phyloP scores from a whole-genome alignment of 805 yeast species.

The Candida pseudofarinosa region DNA sequence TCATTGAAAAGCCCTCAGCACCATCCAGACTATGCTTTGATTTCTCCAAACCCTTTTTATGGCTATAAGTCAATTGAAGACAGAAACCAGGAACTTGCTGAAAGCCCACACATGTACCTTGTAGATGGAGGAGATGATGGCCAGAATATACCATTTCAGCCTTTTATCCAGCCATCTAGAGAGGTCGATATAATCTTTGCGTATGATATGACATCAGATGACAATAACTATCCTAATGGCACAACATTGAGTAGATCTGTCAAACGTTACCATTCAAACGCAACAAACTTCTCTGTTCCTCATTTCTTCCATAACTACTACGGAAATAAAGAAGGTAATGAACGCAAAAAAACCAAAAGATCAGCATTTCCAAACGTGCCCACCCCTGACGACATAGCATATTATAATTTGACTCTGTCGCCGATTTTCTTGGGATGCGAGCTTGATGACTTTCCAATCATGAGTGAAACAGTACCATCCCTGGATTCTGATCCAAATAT shows the following conservation, averaged over 20 bases:
- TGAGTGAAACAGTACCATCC: constrained; percentile 6
- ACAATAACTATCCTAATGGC: constrained; percentile 56
- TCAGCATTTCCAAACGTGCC: constrained; percentile 38
- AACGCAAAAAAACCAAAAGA: not conserved
- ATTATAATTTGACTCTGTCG: constrained; percentile 12
- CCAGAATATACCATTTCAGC: constrained; percentile 45
- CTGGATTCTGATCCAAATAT: not conserved
- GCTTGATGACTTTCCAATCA: constrained; percentile 24
- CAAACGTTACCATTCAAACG: constrained; percentile 24
- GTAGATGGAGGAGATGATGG: constrained; percentile 51
- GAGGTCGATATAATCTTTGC: constrained; percentile 37
- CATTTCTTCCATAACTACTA: constrained; percentile 4
- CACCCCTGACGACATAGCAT: constrained; percentile 17
- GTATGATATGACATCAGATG: constrained; percentile 48
- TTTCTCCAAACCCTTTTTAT: constrained; percentile 61
- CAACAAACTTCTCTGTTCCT: constrained; percentile 9
- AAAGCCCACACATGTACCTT: constrained; percentile 22
- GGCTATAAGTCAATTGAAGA: constrained; percentile 12
- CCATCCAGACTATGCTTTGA: constrained; percentile 58
- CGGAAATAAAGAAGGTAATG: not conserved
- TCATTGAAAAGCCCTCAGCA: constrained; percentile 21
- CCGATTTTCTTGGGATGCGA: constrained; percentile 46
- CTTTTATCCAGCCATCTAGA: constrained; percentile 35
- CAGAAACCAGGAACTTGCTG: constrained; percentile 7
- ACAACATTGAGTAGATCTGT: constrained; percentile 42